Evolutionary conservation across 208 protist species (phyloP), one percentile per base, ranked within the genome.

Genomic region (Naegleria lovaniensis): DNA sequence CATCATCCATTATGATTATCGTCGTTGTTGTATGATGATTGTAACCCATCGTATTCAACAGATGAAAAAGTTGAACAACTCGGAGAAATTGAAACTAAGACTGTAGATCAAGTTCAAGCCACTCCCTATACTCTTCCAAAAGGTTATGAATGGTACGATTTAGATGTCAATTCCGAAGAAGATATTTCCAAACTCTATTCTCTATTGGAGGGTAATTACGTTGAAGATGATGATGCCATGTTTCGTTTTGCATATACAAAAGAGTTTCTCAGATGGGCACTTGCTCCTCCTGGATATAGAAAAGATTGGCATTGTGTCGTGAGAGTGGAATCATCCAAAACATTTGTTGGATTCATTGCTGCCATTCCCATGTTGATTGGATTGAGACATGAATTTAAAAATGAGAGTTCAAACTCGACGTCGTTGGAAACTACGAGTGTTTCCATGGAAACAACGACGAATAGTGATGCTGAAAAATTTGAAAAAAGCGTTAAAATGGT

Each of bases 231-330:
- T 90, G 97, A 99, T 88, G 97, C 95, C 92, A 99, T 99, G 96
- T 99, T 99, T 94, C 97, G 98, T 85, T 99, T 99, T 93, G 98
- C 99, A 86, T 99, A 99, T 93, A 98, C 98, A n/a, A 55, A 93
- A 55, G 94, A 97, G 41, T 99, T 99, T 92, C 93, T 99, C 9
- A 94, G 93, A 39, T 99, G 98, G 98, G 99, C 99, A 3, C 92
- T 99, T 13, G 96, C 94, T 36, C 98, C 98, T 39, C 99, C 99
- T 38, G 97, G 96, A 36, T 99, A 95, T 91, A 93, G 96, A 51
- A 91, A 88, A 9, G 94, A 98, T 19, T 99, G 99, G 99, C 98
- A 99, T 93, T 94, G 99, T 25, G 98, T 96, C 36, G 96, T 99
- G n/a, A 94, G 98, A 40, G 94, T 95, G 0, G 96, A 95, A 33